Evolutionary conservation across 495 filamentous ascomycete species (phyloP).

Genomic region (Sphaerosporella brunnea): DNA sequence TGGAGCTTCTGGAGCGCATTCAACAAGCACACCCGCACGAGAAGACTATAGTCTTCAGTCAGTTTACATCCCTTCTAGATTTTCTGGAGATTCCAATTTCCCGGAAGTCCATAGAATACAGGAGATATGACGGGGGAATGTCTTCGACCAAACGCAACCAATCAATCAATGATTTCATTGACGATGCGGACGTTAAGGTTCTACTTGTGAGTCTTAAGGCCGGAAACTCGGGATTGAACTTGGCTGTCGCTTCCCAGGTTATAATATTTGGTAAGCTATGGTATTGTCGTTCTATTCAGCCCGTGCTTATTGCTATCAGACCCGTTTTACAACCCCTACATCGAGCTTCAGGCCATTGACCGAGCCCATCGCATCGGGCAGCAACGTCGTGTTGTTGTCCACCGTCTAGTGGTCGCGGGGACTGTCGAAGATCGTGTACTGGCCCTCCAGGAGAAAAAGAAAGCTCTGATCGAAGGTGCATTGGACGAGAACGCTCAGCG

Average conservation of each 20-base stretch:
- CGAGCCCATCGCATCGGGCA: conserved; percentile 87
- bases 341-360: conserved; percentile 89
- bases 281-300: not conserved
- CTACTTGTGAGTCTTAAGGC: conserved; percentile 83
- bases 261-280: conserved; percentile 57
- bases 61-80: conserved; percentile 82
- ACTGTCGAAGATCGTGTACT: conserved; percentile 89
- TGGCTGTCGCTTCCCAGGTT: conserved; percentile 70
- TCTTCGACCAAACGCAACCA: conserved; percentile 45
- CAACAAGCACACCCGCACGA: conserved; percentile 33
- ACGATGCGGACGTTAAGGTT: conserved; percentile 45
- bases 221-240: conserved; percentile 80
- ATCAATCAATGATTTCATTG: conserved; percentile 55
- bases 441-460: conserved; percentile 68
- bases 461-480: conserved; percentile 57
- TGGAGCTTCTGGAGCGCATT: conserved; percentile 46
- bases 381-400: conserved; percentile 51
- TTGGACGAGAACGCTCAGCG: conserved; percentile 61
- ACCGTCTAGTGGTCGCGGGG: conserved; percentile 55
- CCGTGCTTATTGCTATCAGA: conserved; percentile 30
- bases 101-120: conserved; percentile 43
- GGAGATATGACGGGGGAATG: conserved; percentile 84
- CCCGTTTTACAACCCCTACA: conserved; percentile 92
- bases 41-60: conserved; percentile 86
- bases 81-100: conserved; percentile 75